Evolutionary conservation across 805 yeast genomes (phyloP).

Genomic region (Kazachstania psychrophila): DNA sequence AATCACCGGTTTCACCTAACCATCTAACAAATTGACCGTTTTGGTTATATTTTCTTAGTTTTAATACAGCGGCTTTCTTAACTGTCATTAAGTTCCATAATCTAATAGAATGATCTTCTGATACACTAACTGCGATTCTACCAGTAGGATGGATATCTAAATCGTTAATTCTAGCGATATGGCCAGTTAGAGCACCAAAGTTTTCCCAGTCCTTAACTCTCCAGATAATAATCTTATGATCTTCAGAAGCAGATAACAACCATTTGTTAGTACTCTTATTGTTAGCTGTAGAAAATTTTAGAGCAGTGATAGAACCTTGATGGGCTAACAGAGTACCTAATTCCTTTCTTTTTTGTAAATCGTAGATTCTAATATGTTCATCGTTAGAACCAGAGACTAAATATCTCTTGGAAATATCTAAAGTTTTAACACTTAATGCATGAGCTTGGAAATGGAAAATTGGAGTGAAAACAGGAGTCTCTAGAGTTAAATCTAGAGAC

Average conservation of each 20-base stretch:
- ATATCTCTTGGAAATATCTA: constrained; percentile 76
- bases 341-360: constrained; percentile 86
- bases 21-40: constrained; percentile 58
- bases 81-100: constrained; percentile 97
- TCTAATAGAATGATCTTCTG: constrained; percentile 72
- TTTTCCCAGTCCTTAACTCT: constrained; percentile 95
- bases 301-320: constrained; percentile 74
- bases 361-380: constrained; percentile 90
- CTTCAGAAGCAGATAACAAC: constrained; percentile 86
- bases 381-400: constrained; percentile 92
- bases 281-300: constrained; percentile 56
- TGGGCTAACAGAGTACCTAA: constrained; percentile 85
- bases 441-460: constrained; percentile 96
- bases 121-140: constrained; percentile 80
- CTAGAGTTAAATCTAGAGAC: constrained; percentile 50
- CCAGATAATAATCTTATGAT: constrained; percentile 86
- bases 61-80: constrained; percentile 79
- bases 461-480: constrained; percentile 70
- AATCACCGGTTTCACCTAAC: constrained; percentile 52
- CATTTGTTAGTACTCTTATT: constrained; percentile 42
- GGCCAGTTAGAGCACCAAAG: constrained; percentile 83
- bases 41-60: constrained; percentile 60
- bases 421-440: constrained; percentile 72
- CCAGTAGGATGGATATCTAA: constrained; percentile 85
- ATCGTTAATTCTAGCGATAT: constrained; percentile 73